Conservation (phyloP, 1,284 basidiomycete species). For the Malassezia slooffiae region DNA sequence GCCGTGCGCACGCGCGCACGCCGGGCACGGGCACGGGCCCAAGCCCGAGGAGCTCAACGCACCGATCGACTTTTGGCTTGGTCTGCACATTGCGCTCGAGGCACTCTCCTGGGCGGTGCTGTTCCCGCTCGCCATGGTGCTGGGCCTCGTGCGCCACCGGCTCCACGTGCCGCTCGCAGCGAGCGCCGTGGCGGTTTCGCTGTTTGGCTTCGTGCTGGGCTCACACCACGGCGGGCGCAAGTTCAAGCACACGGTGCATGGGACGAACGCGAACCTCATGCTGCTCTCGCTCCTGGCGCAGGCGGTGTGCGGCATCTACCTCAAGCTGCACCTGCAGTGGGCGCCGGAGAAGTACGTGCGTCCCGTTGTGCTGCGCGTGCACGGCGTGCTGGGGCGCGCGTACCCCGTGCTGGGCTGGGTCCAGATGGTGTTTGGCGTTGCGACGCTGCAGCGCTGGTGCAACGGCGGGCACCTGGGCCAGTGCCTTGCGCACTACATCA, state of each 20-base stretch:
- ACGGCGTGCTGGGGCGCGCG: conserved; percentile 69
- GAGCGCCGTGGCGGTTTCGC: conserved; percentile 26
- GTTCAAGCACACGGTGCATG: conserved; percentile 41
- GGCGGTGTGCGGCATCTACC: conserved; percentile 67
- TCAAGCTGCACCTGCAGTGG: conserved; percentile 75
- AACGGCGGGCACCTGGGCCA: conserved; percentile 58
- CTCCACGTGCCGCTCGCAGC: conserved; percentile 39
- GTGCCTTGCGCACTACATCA: conserved; percentile 59
- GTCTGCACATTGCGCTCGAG: conserved; percentile 40
- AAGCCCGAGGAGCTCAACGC: conserved; percentile 21
- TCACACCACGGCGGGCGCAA: conserved; percentile 34
- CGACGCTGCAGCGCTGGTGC: conserved; percentile 50
- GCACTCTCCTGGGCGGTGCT: conserved; percentile 32
- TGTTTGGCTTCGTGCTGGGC: conserved; percentile 37
- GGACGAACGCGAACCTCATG: conserved; percentile 32
- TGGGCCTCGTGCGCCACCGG: conserved; percentile 39
- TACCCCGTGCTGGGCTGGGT: conserved; percentile 72
- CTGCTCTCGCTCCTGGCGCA: conserved; percentile 50
- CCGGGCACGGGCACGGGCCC: conserved; percentile 23
- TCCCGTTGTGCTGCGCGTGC: conserved; percentile 61
- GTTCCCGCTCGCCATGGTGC: conserved; percentile 41
- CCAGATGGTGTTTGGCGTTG: conserved; percentile 37
- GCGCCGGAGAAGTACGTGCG: conserved; percentile 59
- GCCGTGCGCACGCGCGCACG: conserved; percentile 20
- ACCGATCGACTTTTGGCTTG: conserved; percentile 39